Evolutionary conservation across 768 basidiomycete species (phyloP).

Genomic region (Porpolomopsis calyptriformis): DNA sequence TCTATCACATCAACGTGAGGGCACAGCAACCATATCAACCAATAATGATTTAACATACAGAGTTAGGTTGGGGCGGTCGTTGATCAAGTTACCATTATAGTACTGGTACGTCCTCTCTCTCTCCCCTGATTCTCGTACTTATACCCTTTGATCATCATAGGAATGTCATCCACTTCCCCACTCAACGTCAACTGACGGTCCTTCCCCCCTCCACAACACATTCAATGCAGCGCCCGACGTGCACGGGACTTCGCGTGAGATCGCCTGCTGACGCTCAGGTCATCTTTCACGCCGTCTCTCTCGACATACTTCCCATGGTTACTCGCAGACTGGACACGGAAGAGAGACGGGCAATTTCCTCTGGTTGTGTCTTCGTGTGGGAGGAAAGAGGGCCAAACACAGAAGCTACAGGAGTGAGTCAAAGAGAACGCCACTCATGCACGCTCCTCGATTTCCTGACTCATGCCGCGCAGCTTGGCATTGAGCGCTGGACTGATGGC

Average conservation of each 20-base stretch:
- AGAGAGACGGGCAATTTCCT: constrained; percentile 56
- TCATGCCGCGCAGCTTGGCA: constrained; percentile 43
- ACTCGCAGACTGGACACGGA: constrained; percentile 64
- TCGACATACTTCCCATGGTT: constrained; percentile 52
- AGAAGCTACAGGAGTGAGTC: constrained; percentile 54
- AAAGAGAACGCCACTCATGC: constrained; percentile 5
- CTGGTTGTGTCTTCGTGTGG: constrained; percentile 76
- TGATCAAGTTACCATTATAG: constrained; percentile 7
- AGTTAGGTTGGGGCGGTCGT: constrained; percentile 9
- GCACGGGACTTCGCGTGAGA: constrained; percentile 50
- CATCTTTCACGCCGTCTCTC: constrained; percentile 64
- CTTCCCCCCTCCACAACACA: not conserved
- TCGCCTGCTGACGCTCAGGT: constrained; percentile 57
- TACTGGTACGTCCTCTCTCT: constrained; percentile 7
- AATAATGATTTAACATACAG: constrained; percentile 8
- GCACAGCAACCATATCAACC: constrained; percentile 15
- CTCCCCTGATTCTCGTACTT: constrained; percentile 15
- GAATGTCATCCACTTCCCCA: not conserved
- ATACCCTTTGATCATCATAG: constrained; percentile 20
- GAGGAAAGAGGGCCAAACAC: constrained; percentile 64
- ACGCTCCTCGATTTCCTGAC: constrained; percentile 4
- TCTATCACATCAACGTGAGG: constrained; percentile 10
- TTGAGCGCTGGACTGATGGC: constrained; percentile 77
- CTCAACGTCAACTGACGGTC: not conserved
- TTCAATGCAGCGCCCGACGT: constrained; percentile 59